Conservation (phyloP, 2,329 filamentous ascomycete genomes). For the Rhinocladiella mackenziei region DNA sequence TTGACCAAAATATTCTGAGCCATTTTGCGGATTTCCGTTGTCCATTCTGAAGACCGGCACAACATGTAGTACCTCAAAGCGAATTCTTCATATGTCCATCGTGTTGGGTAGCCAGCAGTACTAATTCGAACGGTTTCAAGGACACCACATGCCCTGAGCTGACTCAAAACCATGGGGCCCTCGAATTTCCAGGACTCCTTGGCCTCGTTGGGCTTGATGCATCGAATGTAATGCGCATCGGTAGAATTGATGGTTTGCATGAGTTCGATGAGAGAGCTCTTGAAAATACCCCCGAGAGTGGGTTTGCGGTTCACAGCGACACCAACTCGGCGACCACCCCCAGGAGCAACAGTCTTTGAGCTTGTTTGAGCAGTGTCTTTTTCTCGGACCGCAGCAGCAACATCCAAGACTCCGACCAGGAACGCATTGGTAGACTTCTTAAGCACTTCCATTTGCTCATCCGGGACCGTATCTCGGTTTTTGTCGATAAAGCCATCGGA, state of each 20-base stretch:
- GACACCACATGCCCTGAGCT: slow-evolving; percentile 96
- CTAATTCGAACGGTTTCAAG: slow-evolving; percentile 97
- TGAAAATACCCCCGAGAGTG: slow-evolving; percentile 96
- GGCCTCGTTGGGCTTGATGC: slow-evolving; percentile 97
- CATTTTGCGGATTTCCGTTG: slow-evolving; percentile 88
- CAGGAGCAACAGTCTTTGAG: slow-evolving; percentile 66
- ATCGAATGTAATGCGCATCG: slow-evolving; percentile 97
- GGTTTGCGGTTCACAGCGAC: slow-evolving; percentile 94
- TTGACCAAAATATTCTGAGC: slow-evolving; percentile 86
- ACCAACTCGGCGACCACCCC: slow-evolving; percentile 75
- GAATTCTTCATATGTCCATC: slow-evolving; percentile 99
- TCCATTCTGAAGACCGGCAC: slow-evolving; percentile 84
- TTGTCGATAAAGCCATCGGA: slow-evolving; percentile 99
- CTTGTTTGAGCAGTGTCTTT: slow-evolving; percentile 68
- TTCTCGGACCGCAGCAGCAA: slow-evolving; percentile 80
- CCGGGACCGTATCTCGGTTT: slow-evolving; percentile 96
- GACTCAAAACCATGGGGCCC: slow-evolving; percentile 96
- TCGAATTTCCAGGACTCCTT: slow-evolving; percentile 98
- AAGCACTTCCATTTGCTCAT: slow-evolving; percentile 94
- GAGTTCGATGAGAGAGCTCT: slow-evolving; percentile 93
- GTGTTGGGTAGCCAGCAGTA: slow-evolving; percentile 91
- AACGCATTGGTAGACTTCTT: slow-evolving; percentile 80
- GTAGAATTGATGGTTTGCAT: slow-evolving; percentile 98
- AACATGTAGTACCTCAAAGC: slow-evolving; percentile 98
- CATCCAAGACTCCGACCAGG: slow-evolving; percentile 76